Base-by-base conservation (phyloP, 129 eudicot genomes). In the Flaveria ramosissima region DNA sequence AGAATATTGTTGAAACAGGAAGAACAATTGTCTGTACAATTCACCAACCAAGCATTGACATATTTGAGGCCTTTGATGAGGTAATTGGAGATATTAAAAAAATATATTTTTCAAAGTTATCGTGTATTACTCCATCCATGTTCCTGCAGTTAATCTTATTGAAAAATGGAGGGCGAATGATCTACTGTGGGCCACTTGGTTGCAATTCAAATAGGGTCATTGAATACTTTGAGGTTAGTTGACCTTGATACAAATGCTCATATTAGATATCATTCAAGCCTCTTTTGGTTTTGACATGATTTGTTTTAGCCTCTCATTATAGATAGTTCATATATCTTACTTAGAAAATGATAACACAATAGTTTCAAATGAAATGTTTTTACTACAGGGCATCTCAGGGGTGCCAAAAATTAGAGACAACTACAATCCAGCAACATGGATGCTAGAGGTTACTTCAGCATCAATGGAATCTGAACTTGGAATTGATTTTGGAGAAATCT, bases 381-480 rank as follows among this genome's bases (percentile, higher is more conserved):
- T 51, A 55, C 20, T 63, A 82, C 39, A 88, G 94, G 72, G 78
- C 60, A 82, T 86, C 30, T 78, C 84, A 2, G 88, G 91, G 12
- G 85, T 89, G 60, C 87, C 78, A 61, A 84, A 80, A 72, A 84
- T 89, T 70, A 84, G 72, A 75, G 77, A 78, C 74, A 84, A 83
- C 72, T 84, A 83, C 27, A 89, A 89, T 73, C 95, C 94, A 39
- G 89, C 94, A 51, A 73, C 94, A 69, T 89, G 94, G 94, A 82
- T 89, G 72, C 72, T 89, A 41, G 95, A 89, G 62, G 89, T 84
- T 63, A 89, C 95, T 55, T 84, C 89, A 6, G 16, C 86, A 26
- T 82, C 95, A 13, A 80, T 81, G 67, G 95, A 89, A 86, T 56
- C 76, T 61, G 83, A 82, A 21, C 91, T 89, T 48, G 87, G 86